Evolutionary conservation across 2,329 filamentous ascomycete genomes (phyloP).

Genomic region (Periconia sp.): DNA sequence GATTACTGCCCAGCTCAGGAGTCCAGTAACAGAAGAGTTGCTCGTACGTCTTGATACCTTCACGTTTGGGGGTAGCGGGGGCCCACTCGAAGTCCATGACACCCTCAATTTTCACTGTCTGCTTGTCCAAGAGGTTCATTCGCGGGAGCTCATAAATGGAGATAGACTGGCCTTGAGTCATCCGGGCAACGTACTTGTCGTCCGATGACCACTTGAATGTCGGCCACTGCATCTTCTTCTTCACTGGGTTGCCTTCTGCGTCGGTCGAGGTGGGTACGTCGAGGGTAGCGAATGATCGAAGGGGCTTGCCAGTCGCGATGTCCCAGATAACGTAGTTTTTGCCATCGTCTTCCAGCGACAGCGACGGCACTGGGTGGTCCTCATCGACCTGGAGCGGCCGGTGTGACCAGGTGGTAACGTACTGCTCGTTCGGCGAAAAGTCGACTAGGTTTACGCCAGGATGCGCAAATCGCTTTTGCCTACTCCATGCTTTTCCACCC

Average conservation of each 20-base stretch:
- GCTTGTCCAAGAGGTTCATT: slow-evolving; percentile 91
- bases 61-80: slow-evolving; percentile 79
- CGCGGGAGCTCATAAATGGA: slow-evolving; percentile 87
- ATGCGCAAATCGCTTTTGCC: slow-evolving; percentile 92
- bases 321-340: slow-evolving; percentile 99
- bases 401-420: slow-evolving; percentile 96
- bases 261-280: slow-evolving; percentile 73
- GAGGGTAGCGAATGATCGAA: slow-evolving; percentile 91
- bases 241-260: slow-evolving; percentile 68
- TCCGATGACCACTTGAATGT: slow-evolving; percentile 99
- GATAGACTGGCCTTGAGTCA: slow-evolving; percentile 87
- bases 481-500: slow-evolving; percentile 88
- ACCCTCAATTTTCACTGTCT: slow-evolving; percentile 93
- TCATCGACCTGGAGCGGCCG: slow-evolving; percentile 92
- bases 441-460: slow-evolving; percentile 95
- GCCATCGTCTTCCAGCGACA: slow-evolving; percentile 83
- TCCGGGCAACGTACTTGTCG: slow-evolving; percentile 93
- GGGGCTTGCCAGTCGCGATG: slow-evolving; percentile 83
- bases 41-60: slow-evolving; percentile 89
- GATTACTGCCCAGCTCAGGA: slow-evolving; percentile 96
- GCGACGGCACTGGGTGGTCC: slow-evolving; percentile 79
- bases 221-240: slow-evolving; percentile 97
- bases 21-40: slow-evolving; percentile 99
- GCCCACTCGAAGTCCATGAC: slow-evolving; percentile 99
- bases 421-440: slow-evolving; percentile 92